A percentile compares a stretch with the other conserved stretches of the same genome.
These are phyloP conservation scores for Berkeleyomyces basicola DNA, from an alignment of 2,329 filamentous ascomycete genomes.

Conservation along the genomic window DNA sequence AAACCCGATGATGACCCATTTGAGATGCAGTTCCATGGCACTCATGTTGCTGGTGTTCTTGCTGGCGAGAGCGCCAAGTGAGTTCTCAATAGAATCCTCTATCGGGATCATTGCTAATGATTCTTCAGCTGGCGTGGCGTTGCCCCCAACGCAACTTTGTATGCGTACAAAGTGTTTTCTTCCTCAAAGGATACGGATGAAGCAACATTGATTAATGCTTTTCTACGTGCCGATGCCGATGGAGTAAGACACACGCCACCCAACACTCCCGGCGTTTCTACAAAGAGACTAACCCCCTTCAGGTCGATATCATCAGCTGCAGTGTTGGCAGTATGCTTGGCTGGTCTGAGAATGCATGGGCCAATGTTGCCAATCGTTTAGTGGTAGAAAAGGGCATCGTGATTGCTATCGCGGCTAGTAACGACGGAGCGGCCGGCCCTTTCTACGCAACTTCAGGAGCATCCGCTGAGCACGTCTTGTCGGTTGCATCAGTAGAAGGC, in stretches of 20 bases:
- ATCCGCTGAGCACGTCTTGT: constrained; percentile 26
- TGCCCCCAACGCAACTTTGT: constrained; percentile 17
- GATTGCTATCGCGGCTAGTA: constrained; percentile 34
- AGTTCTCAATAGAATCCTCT: constrained; percentile 26
- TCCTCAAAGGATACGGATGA: constrained; percentile 28
- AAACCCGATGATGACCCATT: constrained; percentile 28
- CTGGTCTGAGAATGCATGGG: constrained; percentile 27
- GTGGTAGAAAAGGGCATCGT: constrained; percentile 30
- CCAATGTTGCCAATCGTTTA: constrained; percentile 25
- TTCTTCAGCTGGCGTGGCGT: constrained; percentile 14
- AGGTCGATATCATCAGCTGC: constrained; percentile 27
- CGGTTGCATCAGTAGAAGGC: constrained; percentile 26
- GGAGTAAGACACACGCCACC: constrained; percentile 16
- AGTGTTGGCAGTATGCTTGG: constrained; percentile 25
- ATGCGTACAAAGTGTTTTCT: constrained; percentile 20
- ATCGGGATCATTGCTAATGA: not conserved
- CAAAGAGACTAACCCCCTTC: not conserved
- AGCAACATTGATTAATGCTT: constrained; percentile 22
- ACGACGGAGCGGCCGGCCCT: constrained; percentile 31
- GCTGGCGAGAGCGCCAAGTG: constrained; percentile 17
- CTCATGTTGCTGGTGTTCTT: constrained; percentile 22
- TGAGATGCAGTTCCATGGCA: constrained; percentile 26
- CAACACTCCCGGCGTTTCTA: no score
- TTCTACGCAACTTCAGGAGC: constrained; percentile 29
- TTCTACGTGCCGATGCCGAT: constrained; percentile 22